phyloP scores from a whole-genome alignment of 106 monocot species.

The Allium sativum region DNA sequence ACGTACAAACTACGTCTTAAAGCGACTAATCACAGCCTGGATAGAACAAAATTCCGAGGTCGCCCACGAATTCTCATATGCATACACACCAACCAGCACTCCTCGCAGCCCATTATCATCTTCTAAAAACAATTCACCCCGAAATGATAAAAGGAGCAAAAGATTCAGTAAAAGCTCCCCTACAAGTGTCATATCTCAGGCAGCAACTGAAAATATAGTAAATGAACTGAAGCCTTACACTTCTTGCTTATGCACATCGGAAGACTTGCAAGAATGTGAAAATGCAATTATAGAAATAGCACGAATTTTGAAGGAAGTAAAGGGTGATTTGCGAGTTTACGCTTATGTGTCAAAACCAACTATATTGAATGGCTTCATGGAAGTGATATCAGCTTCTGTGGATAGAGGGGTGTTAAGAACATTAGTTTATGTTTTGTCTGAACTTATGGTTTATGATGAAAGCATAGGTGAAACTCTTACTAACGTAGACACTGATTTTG shows the following conservation, averaged over 20 bases:
- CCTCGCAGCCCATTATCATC: conserved; percentile 13
- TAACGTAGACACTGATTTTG: conserved; percentile 22
- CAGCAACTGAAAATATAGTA: conserved; percentile 27
- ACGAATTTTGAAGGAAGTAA: conserved; percentile 29
- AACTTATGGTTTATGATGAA: conserved; percentile 24
- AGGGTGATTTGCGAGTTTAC: conserved; percentile 13
- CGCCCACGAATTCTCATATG: conserved; percentile 27
- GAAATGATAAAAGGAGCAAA: conserved; percentile 25
- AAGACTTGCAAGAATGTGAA: conserved; percentile 48
- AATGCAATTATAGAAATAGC: conserved; percentile 27
- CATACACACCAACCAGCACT: conserved; percentile 20
- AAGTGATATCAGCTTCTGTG: conserved; percentile 34
- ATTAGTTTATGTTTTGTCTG: conserved; percentile 29
- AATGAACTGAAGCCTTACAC: conserved; percentile 30
- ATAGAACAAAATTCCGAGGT: conserved; percentile 34
- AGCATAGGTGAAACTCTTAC: conserved; percentile 21
- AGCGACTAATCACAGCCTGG: conserved; percentile 39
- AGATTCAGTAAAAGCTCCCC: conserved; percentile 24
- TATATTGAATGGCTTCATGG: conserved; percentile 36
- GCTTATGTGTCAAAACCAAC: conserved; percentile 22
- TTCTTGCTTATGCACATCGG: conserved; percentile 39
- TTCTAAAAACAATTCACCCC: conserved; percentile 1
- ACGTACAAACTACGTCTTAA: conserved; percentile 45
- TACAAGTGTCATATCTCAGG: conserved; percentile 41
- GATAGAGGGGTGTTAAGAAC: conserved; percentile 30